These are phyloP conservation scores for Agaricus bisporus DNA, from an alignment of 768 basidiomycete species.

Conservation along the genomic window DNA sequence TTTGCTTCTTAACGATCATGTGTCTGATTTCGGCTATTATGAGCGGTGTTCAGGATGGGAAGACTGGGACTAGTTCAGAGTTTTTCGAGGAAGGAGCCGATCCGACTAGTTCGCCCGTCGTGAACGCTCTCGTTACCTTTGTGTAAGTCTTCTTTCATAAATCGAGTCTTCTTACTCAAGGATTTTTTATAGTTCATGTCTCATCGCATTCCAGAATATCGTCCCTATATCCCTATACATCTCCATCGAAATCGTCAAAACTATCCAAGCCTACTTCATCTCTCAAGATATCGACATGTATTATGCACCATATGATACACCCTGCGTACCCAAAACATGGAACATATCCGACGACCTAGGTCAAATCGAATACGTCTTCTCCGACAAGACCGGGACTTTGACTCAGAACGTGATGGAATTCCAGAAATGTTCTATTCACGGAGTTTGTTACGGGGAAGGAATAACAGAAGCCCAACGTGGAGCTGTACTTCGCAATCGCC, in stretches of 20 bases:
- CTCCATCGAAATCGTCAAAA: conserved; percentile 97
- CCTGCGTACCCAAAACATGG: conserved; percentile 96
- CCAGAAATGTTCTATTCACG: conserved; percentile 87
- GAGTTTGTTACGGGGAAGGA: conserved; percentile 86
- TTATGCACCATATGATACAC: conserved; percentile 77
- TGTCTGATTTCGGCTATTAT: conserved; percentile 72
- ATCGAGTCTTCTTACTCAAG: conserved; percentile 3
- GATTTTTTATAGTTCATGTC: conserved; percentile 56
- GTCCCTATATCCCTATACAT: conserved; percentile 95
- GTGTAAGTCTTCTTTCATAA: conserved; percentile 50
- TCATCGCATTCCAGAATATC: conserved; percentile 97
- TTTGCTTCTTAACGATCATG: conserved; percentile 69
- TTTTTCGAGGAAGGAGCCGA: conserved; percentile 68
- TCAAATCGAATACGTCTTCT: conserved; percentile 90
- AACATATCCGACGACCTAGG: conserved; percentile 98
- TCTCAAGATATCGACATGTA: conserved; percentile 97
- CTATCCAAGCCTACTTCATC: conserved; percentile 95
- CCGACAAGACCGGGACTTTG: conserved; percentile 94
- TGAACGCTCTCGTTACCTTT: conserved; percentile 86
- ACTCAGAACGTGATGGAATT: conserved; percentile 99
- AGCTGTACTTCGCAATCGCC: conserved; percentile 79
- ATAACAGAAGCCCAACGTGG: conserved; percentile 94
- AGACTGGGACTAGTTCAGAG: conserved; percentile 55
- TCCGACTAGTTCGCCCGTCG: conserved; percentile 48
- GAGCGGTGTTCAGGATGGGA: conserved; percentile 65